Percentiles rank a stretch among this genome's conserved stretches.
These are phyloP conservation scores for Trichoderma aggressivum DNA, from an alignment of 2,329 filamentous ascomycete genomes.

Conservation along the genomic window DNA sequence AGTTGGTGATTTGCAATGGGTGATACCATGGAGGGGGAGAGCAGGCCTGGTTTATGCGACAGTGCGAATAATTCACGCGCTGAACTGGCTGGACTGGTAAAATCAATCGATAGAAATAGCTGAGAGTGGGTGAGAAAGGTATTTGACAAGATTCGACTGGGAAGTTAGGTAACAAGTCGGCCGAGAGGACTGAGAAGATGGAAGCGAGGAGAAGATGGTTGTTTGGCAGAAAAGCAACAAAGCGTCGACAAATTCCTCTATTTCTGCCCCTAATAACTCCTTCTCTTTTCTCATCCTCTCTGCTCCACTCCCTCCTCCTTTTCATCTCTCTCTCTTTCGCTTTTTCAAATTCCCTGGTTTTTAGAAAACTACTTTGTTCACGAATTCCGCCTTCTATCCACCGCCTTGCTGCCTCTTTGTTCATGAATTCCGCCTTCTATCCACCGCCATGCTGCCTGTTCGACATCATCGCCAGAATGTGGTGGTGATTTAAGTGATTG, in stretches of 20 bases:
- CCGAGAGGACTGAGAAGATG: slow-evolving; percentile 20
- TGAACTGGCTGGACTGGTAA: neutral
- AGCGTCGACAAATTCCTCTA: neutral
- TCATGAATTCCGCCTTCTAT: slow-evolving; percentile 25
- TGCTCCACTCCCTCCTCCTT: neutral
- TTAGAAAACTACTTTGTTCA: neutral
- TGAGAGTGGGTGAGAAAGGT: neutral
- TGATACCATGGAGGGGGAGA: neutral
- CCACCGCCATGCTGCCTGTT: slow-evolving; percentile 35
- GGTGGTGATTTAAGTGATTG: slow-evolving; percentile 2
- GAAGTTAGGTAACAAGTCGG: neutral
- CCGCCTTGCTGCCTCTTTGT: slow-evolving; percentile 31
- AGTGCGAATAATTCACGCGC: neutral
- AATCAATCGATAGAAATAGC: neutral
- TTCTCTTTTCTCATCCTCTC: neutral
- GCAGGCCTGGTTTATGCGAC: neutral
- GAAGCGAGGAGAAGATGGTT: slow-evolving; percentile 7
- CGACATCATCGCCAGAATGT: slow-evolving; percentile 26
- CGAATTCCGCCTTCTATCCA: slow-evolving; percentile 28
- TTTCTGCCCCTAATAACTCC: neutral
- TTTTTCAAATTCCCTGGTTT: neutral
- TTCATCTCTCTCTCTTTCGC: neutral
- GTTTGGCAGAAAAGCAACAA: neutral
- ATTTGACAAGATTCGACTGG: neutral
- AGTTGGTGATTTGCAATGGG: neutral